Evolutionary conservation across 192 early-diverging fungal species (phyloP), one percentile per base, ranked within the genome.

Genomic region (Coemansia reversa): DNA sequence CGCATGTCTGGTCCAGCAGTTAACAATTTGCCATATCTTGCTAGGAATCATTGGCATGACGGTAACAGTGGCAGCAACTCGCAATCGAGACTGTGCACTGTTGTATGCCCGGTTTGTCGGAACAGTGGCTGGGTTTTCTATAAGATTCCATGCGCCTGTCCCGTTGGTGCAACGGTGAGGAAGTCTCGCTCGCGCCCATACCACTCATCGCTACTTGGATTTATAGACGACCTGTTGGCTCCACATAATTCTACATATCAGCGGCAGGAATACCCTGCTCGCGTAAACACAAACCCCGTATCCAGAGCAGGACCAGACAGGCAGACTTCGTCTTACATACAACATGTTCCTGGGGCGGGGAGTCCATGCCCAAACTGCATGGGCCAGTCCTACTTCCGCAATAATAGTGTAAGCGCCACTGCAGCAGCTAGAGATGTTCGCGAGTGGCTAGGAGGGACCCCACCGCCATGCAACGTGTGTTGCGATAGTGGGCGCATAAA

Each of bases 381-480:
- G n/a, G 73, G 73, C 5, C 62, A 64, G 59, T 69, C 73, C 24
- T 75, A 75, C 59, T 75, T 75, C 19, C 73, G 73, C 23, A 69
- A 62, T 12, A 20, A 58, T 7, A 58, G 52, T 18, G 66, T 35
- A 39, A 65, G 48, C 4, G 49, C 30, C 23, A 39, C 35, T 12
- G 48, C 67, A 1, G 63, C 58, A 1, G 52, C 35, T 2, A 52
- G 52, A 24, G 73, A 75, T 42, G 56, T 75, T 27, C 62, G 63
- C n/a, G 52, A 55, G 33, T 32, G 62, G 42, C 64, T 58, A 16
- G 63, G 66, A 7, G 61, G 58, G 5, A 60, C 60, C 0, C 73
- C 73, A 23, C 73, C 73, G 27, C 67, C 73, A 9, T 75, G 73
- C 49, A 49, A 18, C 9, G 67, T 75, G 30, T 75, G 73, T 29